A percentile compares a stretch with the other conserved stretches of the same genome.
phyloP scores from a whole-genome alignment of 257 asterid species.

The Penstemon barbatus region DNA sequence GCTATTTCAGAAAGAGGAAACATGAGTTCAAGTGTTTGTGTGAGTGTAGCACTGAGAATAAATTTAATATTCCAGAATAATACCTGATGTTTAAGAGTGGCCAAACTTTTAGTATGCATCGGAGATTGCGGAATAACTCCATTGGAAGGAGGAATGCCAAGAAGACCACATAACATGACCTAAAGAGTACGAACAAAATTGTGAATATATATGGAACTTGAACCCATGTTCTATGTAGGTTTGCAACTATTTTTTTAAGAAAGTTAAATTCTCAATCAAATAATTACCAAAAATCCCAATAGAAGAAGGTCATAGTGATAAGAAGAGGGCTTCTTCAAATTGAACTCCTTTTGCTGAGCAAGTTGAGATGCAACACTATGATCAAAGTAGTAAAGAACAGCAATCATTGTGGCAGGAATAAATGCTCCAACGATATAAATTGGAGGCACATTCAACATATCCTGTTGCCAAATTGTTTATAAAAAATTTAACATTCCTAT shows the following conservation, averaged over 20 bases:
- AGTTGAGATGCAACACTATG: conserved; percentile 99
- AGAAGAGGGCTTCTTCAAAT: conserved; percentile 86
- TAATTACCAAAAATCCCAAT: conserved; percentile 81
- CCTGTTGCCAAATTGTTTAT: conserved; percentile 45
- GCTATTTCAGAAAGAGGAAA: conserved; percentile 50
- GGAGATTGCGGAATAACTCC: conserved; percentile 99
- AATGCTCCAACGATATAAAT: conserved; percentile 85
- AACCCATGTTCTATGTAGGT: conserved; percentile 3
- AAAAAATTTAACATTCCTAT: neutral
- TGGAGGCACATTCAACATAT: conserved; percentile 84
- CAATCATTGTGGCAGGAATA: conserved; percentile 97
- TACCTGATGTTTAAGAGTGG: conserved; percentile 97
- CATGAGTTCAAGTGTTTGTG: neutral
- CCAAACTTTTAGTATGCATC: conserved; percentile 96
- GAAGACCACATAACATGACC: conserved; percentile 91
- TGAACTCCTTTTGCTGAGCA: conserved; percentile 90
- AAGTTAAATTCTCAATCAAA: neutral
- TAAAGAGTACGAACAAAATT: conserved; percentile 20
- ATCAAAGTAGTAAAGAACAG: conserved; percentile 97
- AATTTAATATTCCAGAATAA: neutral
- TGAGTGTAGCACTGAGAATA: neutral
- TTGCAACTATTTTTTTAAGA: neutral
- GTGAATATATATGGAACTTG: neutral
- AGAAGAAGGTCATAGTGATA: conserved; percentile 97
- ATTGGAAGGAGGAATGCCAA: conserved; percentile 97